Conservation (phyloP, 164 flowering plant species). For the Vitis vinifera region ASM3070453v1 NC_081821.1:1402001-1402500, state of each 20-base stretch:
- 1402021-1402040: background rate
- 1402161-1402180: constrained; percentile 9
- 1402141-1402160: constrained; percentile 3
- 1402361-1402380: too few species aligned
- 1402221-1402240: constrained; percentile 1
- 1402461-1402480: too few species aligned
- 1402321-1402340: too few species aligned
- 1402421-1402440: too few species aligned
- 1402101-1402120: constrained; percentile 7
- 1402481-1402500: too few species aligned
- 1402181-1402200: background rate
- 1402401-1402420: too few species aligned
- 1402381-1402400: too few species aligned
- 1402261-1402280: background rate
- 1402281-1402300: too few species aligned
- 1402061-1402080: background rate
- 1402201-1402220: background rate
- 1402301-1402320: too few species aligned
- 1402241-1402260: background rate
- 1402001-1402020: background rate
- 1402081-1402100: background rate
- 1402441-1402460: too few species aligned
- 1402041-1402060: background rate
- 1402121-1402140: constrained; percentile 3
- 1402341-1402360: too few species aligned